Evolutionary conservation across 371 early-diverging fungal species (phyloP), one percentile per base, ranked within the genome.

Genomic region (Quaeritorhiza haematococci): DNA sequence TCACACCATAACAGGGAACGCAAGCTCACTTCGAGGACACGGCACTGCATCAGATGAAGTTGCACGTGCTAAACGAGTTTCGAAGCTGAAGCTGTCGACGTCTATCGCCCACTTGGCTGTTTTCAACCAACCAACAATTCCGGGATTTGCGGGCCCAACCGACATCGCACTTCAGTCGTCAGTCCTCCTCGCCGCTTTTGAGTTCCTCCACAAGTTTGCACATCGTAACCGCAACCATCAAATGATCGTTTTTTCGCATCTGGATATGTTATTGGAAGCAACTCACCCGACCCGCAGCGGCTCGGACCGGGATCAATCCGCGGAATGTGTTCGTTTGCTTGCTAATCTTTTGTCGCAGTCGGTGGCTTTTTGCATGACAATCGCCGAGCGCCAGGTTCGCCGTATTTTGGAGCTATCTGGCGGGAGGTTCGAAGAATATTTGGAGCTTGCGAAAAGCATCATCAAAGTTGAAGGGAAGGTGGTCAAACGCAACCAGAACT

Each of bases 401-500:
- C 71, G 75, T 27, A 69, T 81, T 15, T 58, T 81, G 4, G 63
- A 67, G 27, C 61, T 71, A 3, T 75, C 75, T 0, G 59, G 63
- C 10, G 78, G 76, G 6, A 19, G 53, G 6, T 62, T 71, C 23
- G 64, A 58, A 17, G 74, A 73, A 24, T 75, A 75, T 33, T 56
- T 81, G 23, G 56, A 57, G 13, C 61, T 75, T 1, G 55, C 79
- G n/a, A 64, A 64, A 19, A 60, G 57, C 19, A 53, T 75, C 23
- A 60, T 77, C 54, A 78, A 76, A 42, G 61, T 68, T 0, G 72
- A 76, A 44, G 74, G 74, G 1, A 78, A 74, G 44, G 45, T 76
- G 3, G 59, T 81, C 15, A 74, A 76, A 49, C 54, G 67, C 34
- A 73, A 79, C 34, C 79, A 81, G 52, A 69, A 71, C 19, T 49